Evolutionary conservation across 495 filamentous ascomycete species (phyloP), one percentile per base, ranked within the genome.

Genomic region (Chaetomium fimeti): DNA sequence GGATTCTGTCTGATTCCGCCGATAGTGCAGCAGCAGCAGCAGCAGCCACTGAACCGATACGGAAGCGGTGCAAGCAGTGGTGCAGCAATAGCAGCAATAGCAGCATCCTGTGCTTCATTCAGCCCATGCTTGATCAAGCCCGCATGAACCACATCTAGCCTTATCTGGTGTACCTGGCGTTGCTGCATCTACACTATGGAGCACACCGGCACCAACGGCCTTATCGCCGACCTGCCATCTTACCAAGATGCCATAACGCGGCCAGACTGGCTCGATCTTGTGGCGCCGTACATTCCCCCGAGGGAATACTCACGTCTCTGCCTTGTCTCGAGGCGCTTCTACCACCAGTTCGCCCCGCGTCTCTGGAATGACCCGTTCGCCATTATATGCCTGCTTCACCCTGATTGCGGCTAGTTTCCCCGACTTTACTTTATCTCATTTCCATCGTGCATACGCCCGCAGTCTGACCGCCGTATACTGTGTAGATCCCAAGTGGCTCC

Each of bases 331-430:
- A 61, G 64, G 36, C 76, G 76, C 16, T 82, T 80, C 67, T 74
- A 77, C 68, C 8, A 49, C 56, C 69, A 75, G 18, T 82, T 83
- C 59, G 78, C 79, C 7, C 78, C 79, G 7, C 74, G 72, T 11
- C 70, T 83, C 22, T 83, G 80, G 80, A 72, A 73, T 68, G 78
- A 82, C 66, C 79, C 78, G 20, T 49, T 82, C 24, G 63, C 71
- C 13, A 70, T 68, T 18, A 58, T 69, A 20, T 61, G 70, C 55
- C 62, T 54, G 11, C 72, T 75, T 12, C 62, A 72, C 61, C 73
- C 71, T 29, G 74, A 76, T 60, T 65, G 75, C 61, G 78, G 78
- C 75, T 51, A 68, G 77, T 61, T 20, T 11, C 20, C 55, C 55
- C 38, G 15, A 28, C 22, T 43, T 25, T 24, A 3, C 55, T 8